phyloP scores from a whole-genome alignment of 2,329 filamentous ascomycete species.

The Alternaria panax region DNA sequence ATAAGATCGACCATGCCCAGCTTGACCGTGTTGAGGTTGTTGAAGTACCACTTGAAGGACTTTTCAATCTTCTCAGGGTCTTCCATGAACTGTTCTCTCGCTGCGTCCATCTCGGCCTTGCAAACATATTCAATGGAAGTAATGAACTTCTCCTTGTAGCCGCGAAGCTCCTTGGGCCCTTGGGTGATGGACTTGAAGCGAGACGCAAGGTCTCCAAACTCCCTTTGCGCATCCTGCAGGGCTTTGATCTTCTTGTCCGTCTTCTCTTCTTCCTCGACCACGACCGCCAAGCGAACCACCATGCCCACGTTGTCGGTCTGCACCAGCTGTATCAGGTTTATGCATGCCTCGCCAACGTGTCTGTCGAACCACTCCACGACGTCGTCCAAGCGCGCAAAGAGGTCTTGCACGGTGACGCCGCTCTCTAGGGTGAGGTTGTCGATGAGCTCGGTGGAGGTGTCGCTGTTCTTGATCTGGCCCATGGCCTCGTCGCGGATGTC shows the following conservation, averaged over 20 bases:
- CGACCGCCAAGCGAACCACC: constrained; percentile 87
- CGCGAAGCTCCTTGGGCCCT: constrained; percentile 87
- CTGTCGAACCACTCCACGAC: constrained; percentile 96
- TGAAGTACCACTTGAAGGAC: constrained; percentile 94
- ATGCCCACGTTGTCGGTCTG: constrained; percentile 86
- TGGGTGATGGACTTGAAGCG: constrained; percentile 95
- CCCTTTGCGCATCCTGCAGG: constrained; percentile 90
- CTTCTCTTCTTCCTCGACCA: constrained; percentile 96
- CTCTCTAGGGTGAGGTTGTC: constrained; percentile 68
- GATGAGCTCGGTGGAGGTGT: constrained; percentile 96
- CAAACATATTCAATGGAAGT: constrained; percentile 78
- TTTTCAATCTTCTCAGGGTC: constrained; percentile 87
- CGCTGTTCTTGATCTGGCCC: constrained; percentile 82
- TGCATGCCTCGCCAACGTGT: constrained; percentile 85
- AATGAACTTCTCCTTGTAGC: constrained; percentile 96
- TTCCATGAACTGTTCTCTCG: constrained; percentile 77
- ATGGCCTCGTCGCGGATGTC: constrained; percentile 97
- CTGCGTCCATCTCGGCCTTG: constrained; percentile 75
- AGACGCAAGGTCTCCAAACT: constrained; percentile 92
- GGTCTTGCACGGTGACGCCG: constrained; percentile 81
- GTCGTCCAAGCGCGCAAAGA: constrained; percentile 85
- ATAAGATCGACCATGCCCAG: constrained; percentile 90
- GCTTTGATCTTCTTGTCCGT: constrained; percentile 91
- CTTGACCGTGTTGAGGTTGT: constrained; percentile 93
- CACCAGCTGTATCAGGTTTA: constrained; percentile 88